Conservation (phyloP, 2,329 filamentous ascomycete genomes). For the Alternaria viburni region DNA sequence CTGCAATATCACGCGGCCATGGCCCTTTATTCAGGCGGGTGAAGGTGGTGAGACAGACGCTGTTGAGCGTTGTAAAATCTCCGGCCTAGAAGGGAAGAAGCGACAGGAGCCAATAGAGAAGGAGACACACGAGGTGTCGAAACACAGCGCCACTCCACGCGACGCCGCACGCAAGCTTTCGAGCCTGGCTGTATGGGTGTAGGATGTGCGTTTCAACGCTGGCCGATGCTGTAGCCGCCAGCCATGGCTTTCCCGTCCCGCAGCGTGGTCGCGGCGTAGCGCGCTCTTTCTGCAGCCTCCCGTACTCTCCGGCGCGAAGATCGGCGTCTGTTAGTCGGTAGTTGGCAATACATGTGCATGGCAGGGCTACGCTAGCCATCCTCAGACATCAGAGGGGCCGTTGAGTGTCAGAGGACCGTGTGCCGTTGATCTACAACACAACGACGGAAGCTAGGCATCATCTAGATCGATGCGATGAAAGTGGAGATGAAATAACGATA, state of each 20-base stretch:
- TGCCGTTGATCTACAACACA: conserved; percentile 34
- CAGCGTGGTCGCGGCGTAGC: conserved; percentile 33
- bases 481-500: too few species aligned
- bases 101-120: conserved; percentile 44
- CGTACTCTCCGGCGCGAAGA: conserved; percentile 17
- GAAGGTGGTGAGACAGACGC: conserved; percentile 41
- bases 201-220: conserved; percentile 44
- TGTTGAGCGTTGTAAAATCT: conserved; percentile 22
- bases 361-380: conserved; percentile 17
- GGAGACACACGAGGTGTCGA: conserved; percentile 31
- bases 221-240: conserved; percentile 47
- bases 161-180: conserved; percentile 41
- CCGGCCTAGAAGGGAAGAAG: conserved; percentile 31
- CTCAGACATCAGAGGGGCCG: conserved; percentile 19
- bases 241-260: conserved; percentile 29
- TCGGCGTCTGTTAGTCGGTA: conserved; percentile 9
- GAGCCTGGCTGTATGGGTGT: conserved; percentile 39
- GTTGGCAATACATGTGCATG: conserved; percentile 10
- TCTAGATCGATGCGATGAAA: conserved; percentile 23
- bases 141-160: conserved; percentile 44
- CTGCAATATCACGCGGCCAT: conserved; percentile 22
- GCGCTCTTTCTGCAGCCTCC: conserved; percentile 29
- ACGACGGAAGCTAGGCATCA: conserved; percentile 30
- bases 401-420: conserved; percentile 23
- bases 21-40: conserved; percentile 41